Evolutionary conservation across 2,329 filamentous ascomycete species (phyloP).

Genomic region (Tolypocladium guangdongense): DNA sequence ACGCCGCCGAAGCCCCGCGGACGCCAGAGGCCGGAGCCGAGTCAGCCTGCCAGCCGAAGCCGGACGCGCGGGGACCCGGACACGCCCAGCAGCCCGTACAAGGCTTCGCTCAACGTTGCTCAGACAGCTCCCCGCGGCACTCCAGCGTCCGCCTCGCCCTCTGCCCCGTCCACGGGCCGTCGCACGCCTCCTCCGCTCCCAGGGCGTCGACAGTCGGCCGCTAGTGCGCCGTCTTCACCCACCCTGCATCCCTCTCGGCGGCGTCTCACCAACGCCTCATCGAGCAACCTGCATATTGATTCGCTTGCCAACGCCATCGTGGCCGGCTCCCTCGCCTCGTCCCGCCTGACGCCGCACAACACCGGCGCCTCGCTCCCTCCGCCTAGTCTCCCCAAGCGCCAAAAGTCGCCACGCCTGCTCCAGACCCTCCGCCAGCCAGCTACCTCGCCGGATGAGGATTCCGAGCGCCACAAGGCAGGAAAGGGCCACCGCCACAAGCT

Average conservation of each 20-base stretch:
- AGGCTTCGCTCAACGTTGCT: not conserved
- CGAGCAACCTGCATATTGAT: conserved; percentile 41
- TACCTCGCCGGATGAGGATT: conserved; percentile 40
- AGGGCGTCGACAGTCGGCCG: conserved; percentile 6
- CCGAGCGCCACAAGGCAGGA: conserved; percentile 37
- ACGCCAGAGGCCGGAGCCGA: conserved; percentile 8
- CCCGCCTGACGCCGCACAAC: conserved; percentile 35
- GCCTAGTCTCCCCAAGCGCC: conserved; percentile 28
- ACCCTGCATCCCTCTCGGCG: conserved; percentile 22
- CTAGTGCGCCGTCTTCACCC: conserved; percentile 23
- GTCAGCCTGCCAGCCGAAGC: not conserved
- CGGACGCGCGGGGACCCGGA: conserved; percentile 7
- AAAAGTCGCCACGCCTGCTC: conserved; percentile 44
- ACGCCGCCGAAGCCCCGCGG: conserved; percentile 25
- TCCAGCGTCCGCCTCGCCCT: not conserved
- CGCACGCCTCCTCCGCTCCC: conserved; percentile 6
- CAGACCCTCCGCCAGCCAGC: conserved; percentile 53
- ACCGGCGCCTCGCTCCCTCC: conserved; percentile 23
- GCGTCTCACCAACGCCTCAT: conserved; percentile 15
- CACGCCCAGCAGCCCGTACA: not conserved
- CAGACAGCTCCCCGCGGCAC: not conserved
- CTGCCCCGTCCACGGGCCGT: not conserved
- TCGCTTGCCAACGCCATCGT: conserved; percentile 65
- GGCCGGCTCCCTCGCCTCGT: conserved; percentile 60
- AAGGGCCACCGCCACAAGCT: conserved; percentile 38